These are phyloP conservation scores for Nitzschia inconspicua DNA, from an alignment of 108 stramenopile genomes.

Conservation along the genomic window DNA sequence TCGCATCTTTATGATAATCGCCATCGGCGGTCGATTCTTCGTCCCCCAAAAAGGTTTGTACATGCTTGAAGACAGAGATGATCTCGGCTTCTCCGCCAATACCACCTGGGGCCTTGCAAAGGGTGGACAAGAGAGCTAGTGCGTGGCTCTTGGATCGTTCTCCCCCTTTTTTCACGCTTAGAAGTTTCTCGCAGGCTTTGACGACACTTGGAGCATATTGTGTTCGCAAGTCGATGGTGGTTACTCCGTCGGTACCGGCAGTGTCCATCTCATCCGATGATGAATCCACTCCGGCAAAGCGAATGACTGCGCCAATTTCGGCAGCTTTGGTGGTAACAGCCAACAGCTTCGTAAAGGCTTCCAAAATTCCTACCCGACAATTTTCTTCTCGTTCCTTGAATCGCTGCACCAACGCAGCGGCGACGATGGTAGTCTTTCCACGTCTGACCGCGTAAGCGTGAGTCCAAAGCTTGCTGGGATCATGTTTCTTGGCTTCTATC, in stretches of 20 bases:
- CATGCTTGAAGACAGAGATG: constrained; percentile 56
- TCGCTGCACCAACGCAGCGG: constrained; percentile 74
- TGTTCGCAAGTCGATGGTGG: constrained; percentile 56
- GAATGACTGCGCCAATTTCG: constrained; percentile 11
- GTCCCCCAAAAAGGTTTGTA: constrained; percentile 53
- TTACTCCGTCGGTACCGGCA: constrained; percentile 9
- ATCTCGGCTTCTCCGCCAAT: constrained; percentile 71
- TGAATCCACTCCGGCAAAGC: constrained; percentile 3
- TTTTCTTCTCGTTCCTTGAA: constrained; percentile 99
- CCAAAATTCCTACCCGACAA: constrained; percentile 92
- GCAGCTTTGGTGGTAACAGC: constrained; percentile 59
- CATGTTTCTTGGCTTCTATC: constrained; percentile 59
- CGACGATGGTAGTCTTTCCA: constrained; percentile 55
- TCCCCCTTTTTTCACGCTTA: constrained; percentile 75
- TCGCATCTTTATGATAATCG: constrained; percentile 37
- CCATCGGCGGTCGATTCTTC: constrained; percentile 19
- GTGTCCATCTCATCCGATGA: constrained; percentile 42
- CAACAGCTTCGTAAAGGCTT: constrained; percentile 83
- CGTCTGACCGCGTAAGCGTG: constrained; percentile 49
- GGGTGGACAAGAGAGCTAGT: constrained; percentile 61
- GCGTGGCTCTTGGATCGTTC: constrained; percentile 79
- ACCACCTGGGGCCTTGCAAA: constrained; percentile 74
- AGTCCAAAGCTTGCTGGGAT: constrained; percentile 74
- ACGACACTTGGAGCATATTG: constrained; percentile 65
- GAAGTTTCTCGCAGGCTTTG: constrained; percentile 74